phyloP scores from a whole-genome alignment of 2,329 filamentous ascomycete species.

The Alternaria rosae region DNA sequence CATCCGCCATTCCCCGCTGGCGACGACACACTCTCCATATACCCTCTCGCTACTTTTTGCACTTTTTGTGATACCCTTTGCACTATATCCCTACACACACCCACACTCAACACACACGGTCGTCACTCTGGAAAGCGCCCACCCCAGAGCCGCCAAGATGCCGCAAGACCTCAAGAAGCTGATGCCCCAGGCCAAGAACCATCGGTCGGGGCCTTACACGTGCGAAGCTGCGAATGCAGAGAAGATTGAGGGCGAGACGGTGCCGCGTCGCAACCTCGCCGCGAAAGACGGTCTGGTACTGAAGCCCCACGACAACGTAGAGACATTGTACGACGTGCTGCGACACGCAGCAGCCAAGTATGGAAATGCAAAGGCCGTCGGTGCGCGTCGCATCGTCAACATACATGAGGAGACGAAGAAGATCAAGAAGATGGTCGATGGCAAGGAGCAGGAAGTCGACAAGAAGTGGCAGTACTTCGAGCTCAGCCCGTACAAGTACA shows the following conservation, averaged over 20 bases:
- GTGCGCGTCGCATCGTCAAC: conserved; percentile 75
- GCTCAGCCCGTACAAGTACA: conserved; percentile 77
- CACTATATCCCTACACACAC: conserved; percentile 12
- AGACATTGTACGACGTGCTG: conserved; percentile 82
- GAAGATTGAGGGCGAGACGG: conserved; percentile 80
- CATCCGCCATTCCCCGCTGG: conserved; percentile 32
- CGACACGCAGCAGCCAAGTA: conserved; percentile 68
- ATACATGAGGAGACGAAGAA: conserved; percentile 87
- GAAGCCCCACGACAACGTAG: conserved; percentile 71
- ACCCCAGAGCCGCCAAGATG: conserved; percentile 33
- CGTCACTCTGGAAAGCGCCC: conserved; percentile 10
- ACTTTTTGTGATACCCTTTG: conserved; percentile 30
- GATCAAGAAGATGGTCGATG: conserved; percentile 86
- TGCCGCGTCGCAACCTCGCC: conserved; percentile 76
- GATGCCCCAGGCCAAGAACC: conserved; percentile 56
- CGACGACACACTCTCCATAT: conserved; percentile 21
- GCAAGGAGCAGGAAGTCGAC: conserved; percentile 78
- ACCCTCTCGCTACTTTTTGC: conserved; percentile 20
- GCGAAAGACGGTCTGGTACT: conserved; percentile 74
- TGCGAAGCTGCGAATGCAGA: conserved; percentile 73
- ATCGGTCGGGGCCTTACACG: conserved; percentile 75
- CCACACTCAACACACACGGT: conserved; percentile 19
- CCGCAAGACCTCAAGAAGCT: conserved; percentile 57
- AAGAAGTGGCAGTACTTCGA: conserved; percentile 94
- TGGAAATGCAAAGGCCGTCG: conserved; percentile 63